Base-by-base conservation (phyloP, 2,329 filamentous ascomycete genomes). In the Fusarium domesticum region DNA sequence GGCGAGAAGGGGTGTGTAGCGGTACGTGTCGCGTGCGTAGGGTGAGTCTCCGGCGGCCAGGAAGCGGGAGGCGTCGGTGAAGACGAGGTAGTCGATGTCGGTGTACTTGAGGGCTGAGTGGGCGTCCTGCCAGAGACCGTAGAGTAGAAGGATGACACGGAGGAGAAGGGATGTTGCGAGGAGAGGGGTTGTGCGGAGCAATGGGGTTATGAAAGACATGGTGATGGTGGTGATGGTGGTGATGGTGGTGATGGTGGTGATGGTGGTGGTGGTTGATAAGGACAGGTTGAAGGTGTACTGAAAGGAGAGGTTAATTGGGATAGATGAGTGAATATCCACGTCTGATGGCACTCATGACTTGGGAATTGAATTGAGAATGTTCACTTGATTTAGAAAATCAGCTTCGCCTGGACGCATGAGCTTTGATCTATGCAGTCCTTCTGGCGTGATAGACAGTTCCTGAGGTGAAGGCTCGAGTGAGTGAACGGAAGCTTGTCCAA, bases 51-150 rank as follows among this genome's bases (percentile, higher is more conserved):
- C 80, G n/a, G 69, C 72, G 4, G 83, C 71, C 34, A 89, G 69
- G 67, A 87, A 92, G 53, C 87, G 86, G 2, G 93, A 82, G 18
- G 93, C 93, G 66, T 97, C 92, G 37, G 93, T 97, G 74, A 98
- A 98, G 66, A 98, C 93, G 54, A 90, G 83, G 70, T 98, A 98
- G 75, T 98, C 93, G 60, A 98, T 96, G 70, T 98, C 93, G 39
- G 93, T 98, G 74, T 97, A 98, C 71, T 97, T 97, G 63, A 98
- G 72, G 12, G 92, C 84, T 6, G 90, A 95, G 70, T 91, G 78
- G 48, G 89, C 85, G 70, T 98, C 93, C 72, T 98, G 93, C 75
- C 88, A 91, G 48, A 89, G 80, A 46, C 93, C 92, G 66, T 97
- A 97, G 60, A 95, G 64, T 38, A 97, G 79, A 51, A 98, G 83